Conservation (phyloP, 768 basidiomycete species). For the Mycena galopus region DNA sequence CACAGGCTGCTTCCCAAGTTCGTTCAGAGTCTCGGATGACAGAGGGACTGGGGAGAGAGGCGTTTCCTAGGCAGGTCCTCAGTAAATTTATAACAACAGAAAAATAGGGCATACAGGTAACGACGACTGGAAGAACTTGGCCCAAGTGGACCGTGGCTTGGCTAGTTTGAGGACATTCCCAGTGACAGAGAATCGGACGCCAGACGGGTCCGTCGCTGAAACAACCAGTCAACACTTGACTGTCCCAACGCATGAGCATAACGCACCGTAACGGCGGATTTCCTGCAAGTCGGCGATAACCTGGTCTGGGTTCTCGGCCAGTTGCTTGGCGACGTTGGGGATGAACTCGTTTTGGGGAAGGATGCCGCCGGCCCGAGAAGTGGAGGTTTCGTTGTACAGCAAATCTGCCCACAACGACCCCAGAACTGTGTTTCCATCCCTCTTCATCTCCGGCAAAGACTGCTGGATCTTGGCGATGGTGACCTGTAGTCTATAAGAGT, state of each 20-base stretch:
- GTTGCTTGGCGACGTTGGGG: slow-evolving; percentile 76
- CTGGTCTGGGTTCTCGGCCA: slow-evolving; percentile 79
- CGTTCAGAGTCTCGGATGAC: slow-evolving; percentile 76
- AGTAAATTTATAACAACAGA: neutral
- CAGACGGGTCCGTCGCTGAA: slow-evolving; percentile 85
- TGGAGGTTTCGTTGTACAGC: slow-evolving; percentile 77
- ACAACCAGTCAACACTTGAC: neutral
- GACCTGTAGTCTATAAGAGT: slow-evolving; percentile 75
- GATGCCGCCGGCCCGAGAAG: slow-evolving; percentile 75
- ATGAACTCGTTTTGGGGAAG: slow-evolving; percentile 84
- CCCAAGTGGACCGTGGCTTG: slow-evolving; percentile 82
- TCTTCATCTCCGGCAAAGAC: slow-evolving; percentile 90
- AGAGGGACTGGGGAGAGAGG: slow-evolving; percentile 76
- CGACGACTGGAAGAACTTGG: slow-evolving; percentile 71
- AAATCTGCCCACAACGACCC: slow-evolving; percentile 77
- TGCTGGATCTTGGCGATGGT: slow-evolving; percentile 91
- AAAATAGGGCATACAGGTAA: slow-evolving; percentile 63
- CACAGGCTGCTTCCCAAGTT: slow-evolving; percentile 78
- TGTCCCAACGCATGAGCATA: too few species aligned
- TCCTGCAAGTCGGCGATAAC: slow-evolving; percentile 83
- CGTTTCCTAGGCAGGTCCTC: slow-evolving; percentile 54
- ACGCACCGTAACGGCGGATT: slow-evolving; percentile 76
- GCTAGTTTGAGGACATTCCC: slow-evolving; percentile 82
- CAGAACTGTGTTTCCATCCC: slow-evolving; percentile 87
- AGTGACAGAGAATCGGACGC: slow-evolving; percentile 90